phyloP scores from a whole-genome alignment of 257 asterid species.

The Hygrophila difformis region DNA sequence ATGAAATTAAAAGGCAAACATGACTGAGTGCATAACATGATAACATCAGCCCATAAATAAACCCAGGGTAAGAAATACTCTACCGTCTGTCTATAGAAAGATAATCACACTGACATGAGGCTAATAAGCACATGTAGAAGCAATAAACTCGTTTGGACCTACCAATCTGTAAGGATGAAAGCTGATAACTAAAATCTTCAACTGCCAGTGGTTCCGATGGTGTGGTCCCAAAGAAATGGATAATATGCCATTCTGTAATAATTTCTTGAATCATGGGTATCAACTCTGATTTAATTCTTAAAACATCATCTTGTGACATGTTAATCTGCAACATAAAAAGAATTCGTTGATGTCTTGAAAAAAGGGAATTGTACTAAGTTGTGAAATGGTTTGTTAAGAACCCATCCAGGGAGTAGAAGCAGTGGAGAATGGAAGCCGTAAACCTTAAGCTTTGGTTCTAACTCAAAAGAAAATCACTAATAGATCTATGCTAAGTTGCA shows the following conservation, averaged over 20 bases:
- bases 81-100: slow-evolving; percentile 9
- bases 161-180: slow-evolving; percentile 91
- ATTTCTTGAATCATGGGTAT: slow-evolving; percentile 85
- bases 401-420: no score
- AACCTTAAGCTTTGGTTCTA: slow-evolving; percentile 1
- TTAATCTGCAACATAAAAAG: slow-evolving; percentile 51
- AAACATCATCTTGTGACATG: slow-evolving; percentile 69
- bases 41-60: slow-evolving; percentile 6
- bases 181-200: slow-evolving; percentile 84
- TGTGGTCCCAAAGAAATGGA: slow-evolving; percentile 67
- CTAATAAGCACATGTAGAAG: slow-evolving; percentile 11
- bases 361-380: slow-evolving; percentile 11
- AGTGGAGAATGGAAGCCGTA: no score
- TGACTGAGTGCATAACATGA: neutral
- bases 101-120: slow-evolving; percentile 4
- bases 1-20: no score
- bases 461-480: no score
- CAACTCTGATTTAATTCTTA: slow-evolving; percentile 63
- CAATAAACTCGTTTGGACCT: slow-evolving; percentile 16
- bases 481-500: no score
- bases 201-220: slow-evolving; percentile 74
- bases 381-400: no score
- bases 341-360: slow-evolving; percentile 9
- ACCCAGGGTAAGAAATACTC: neutral
- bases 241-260: slow-evolving; percentile 82